Percentiles rank a stretch among this genome's conserved stretches.
phyloP scores from a whole-genome alignment of 2,329 filamentous ascomycete species.

The Botrytis hyacinthi region DNA sequence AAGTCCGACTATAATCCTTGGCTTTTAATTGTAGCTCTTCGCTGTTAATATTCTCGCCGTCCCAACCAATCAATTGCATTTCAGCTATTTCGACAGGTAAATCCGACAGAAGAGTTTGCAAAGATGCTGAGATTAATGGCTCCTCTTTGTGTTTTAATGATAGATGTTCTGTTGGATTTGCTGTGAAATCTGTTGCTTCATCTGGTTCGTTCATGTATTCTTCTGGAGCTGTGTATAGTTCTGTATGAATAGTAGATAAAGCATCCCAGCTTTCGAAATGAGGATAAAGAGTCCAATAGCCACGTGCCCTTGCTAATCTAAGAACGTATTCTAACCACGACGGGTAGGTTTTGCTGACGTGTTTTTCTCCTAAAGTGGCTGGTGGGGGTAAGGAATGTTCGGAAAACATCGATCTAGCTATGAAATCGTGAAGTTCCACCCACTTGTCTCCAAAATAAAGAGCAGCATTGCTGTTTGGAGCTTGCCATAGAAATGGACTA shows the following conservation, averaged over 20 bases:
- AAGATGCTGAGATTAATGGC: slow-evolving; percentile 47
- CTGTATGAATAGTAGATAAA: slow-evolving; percentile 73
- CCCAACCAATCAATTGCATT: slow-evolving; percentile 62
- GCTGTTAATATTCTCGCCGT: slow-evolving; percentile 51
- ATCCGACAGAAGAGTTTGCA: slow-evolving; percentile 50
- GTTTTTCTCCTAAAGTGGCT: slow-evolving; percentile 50
- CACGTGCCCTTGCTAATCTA: slow-evolving; percentile 71
- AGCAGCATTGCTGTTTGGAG: slow-evolving; percentile 76
- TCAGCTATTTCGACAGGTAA: slow-evolving; percentile 45
- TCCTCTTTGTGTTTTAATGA: slow-evolving; percentile 33
- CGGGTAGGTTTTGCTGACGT: slow-evolving; percentile 66
- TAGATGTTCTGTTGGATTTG: slow-evolving; percentile 34
- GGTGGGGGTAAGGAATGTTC: slow-evolving; percentile 41
- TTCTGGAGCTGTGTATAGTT: slow-evolving; percentile 71
- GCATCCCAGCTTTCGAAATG: slow-evolving; percentile 47
- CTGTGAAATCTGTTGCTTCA: slow-evolving; percentile 30
- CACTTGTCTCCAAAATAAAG: slow-evolving; percentile 84
- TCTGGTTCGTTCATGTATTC: slow-evolving; percentile 48
- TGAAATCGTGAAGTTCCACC: slow-evolving; percentile 79
- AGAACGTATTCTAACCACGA: slow-evolving; percentile 77
- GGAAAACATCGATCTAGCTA: slow-evolving; percentile 47
- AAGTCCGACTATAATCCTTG: slow-evolving; percentile 53
- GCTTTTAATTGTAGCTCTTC: slow-evolving; percentile 47
- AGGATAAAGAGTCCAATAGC: slow-evolving; percentile 80
- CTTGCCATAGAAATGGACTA: slow-evolving; percentile 72